Evolutionary conservation across 2,329 filamentous ascomycete species (phyloP).

Genomic region (Talaromyces sp.): DNA sequence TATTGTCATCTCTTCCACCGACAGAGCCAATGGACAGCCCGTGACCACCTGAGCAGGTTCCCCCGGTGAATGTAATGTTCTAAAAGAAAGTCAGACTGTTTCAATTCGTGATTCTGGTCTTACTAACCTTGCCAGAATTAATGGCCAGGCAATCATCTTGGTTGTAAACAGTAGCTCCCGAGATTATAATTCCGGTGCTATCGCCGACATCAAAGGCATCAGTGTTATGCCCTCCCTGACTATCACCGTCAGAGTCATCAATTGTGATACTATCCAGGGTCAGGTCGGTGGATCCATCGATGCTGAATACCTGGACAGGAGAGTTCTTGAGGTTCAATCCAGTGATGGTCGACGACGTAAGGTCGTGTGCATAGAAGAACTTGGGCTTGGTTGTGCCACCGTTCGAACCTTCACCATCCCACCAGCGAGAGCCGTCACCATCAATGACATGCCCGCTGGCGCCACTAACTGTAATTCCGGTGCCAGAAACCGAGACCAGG

Average conservation of each 20-base stretch:
- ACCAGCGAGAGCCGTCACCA: conserved; percentile 53
- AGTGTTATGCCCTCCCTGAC: conserved; percentile 48
- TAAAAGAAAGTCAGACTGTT: conserved; percentile 6
- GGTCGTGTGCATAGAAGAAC: conserved; percentile 49
- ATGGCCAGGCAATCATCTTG: conserved; percentile 58
- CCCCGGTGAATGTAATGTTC: conserved; percentile 43
- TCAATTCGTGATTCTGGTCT: background rate
- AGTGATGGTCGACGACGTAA: conserved; percentile 24
- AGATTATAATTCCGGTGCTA: conserved; percentile 47
- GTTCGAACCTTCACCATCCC: conserved; percentile 57
- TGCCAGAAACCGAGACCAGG: conserved; percentile 57
- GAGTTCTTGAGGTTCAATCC: conserved; percentile 28
- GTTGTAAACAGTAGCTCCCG: conserved; percentile 51
- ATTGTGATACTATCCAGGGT: conserved; percentile 50
- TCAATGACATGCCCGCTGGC: conserved; percentile 50
- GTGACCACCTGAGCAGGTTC: conserved; percentile 37
- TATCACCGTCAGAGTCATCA: conserved; percentile 53
- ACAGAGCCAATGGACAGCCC: conserved; percentile 29
- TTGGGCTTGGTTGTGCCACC: conserved; percentile 61
- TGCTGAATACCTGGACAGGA: conserved; percentile 31
- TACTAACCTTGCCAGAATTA: conserved; percentile 43
- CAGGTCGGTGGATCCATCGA: conserved; percentile 43
- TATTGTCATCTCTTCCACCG: conserved; percentile 48
- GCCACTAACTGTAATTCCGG: conserved; percentile 49
- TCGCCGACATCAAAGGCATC: conserved; percentile 55